phyloP scores from a whole-genome alignment of 164 flowering plant species.

The Chimonanthus praecox region DNA sequence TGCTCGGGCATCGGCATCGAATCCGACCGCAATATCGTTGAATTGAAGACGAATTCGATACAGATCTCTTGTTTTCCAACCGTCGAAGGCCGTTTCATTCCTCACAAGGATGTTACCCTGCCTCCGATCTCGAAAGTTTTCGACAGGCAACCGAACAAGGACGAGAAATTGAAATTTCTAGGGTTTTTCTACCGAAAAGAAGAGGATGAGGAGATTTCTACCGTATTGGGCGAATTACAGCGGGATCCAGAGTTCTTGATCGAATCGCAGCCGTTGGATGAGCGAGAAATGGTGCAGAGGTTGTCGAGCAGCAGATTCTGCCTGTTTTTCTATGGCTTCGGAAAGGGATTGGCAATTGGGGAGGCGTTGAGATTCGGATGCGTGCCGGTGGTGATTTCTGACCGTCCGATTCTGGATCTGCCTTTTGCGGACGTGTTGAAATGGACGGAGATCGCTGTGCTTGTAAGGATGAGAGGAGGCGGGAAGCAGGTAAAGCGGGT shows the following conservation, averaged over 20 bases:
- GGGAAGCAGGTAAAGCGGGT: conserved; percentile 30
- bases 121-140: conserved; percentile 24
- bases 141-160: conserved; percentile 3
- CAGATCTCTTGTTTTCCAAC: conserved; percentile 63
- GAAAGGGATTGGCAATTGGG: background rate
- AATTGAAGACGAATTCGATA: conserved; percentile 70
- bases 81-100: conserved; percentile 35
- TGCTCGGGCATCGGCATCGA: conserved; percentile 41
- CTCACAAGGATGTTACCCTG: conserved; percentile 69
- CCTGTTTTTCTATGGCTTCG: conserved; percentile 37
- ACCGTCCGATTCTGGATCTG: conserved; percentile 64
- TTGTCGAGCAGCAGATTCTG: conserved; percentile 44
- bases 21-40: conserved; percentile 62
- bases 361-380: conserved; percentile 62
- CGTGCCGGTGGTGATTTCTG: conserved; percentile 66
- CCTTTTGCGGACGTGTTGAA: conserved; percentile 62
- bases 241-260: conserved; percentile 36
- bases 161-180: conserved; percentile 9
- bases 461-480: conserved; percentile 30
- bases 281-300: conserved; percentile 12
- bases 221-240: conserved; percentile 25
- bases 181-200: conserved; percentile 23
- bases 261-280: conserved; percentile 38
- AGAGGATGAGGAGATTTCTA: background rate
- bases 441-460: conserved; percentile 63